These are phyloP conservation scores for Termitomyces sp. DNA, from an alignment of 768 basidiomycete species.

Conservation along the genomic window DNA sequence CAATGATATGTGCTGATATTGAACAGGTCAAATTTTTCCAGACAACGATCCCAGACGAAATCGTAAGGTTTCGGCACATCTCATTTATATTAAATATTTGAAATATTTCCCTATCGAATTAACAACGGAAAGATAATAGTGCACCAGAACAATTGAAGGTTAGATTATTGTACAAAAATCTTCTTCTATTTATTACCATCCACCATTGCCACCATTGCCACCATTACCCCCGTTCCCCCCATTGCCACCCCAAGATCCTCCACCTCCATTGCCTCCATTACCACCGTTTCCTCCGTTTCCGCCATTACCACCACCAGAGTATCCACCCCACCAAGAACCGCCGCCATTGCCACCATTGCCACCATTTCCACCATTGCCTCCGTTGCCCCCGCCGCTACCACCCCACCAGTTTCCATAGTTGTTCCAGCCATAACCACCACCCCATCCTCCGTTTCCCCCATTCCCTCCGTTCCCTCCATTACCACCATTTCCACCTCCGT, in stretches of 20 bases:
- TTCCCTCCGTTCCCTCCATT: not conserved
- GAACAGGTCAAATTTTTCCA: too few species aligned
- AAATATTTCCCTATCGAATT: too few species aligned
- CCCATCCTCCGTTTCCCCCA: not conserved
- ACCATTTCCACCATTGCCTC: not conserved
- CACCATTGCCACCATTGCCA: not conserved
- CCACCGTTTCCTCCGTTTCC: not conserved
- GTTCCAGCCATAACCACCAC: not conserved
- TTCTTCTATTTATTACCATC: not conserved
- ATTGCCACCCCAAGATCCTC: not conserved
- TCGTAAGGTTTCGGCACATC: too few species aligned
- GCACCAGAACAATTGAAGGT: not conserved
- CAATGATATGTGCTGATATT: too few species aligned
- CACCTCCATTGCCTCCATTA: not conserved
- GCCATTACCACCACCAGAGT: not conserved
- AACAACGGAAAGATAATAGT: too few species aligned
- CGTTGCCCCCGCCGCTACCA: not conserved
- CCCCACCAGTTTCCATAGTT: not conserved
- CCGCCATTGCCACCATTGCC: not conserved
- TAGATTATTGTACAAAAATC: not conserved
- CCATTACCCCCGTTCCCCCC: not conserved
- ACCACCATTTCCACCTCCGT: not conserved
- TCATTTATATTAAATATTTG: too few species aligned
- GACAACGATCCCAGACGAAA: too few species aligned
- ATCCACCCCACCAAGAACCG: not conserved